These are phyloP conservation scores for Austropuccinia psidii DNA, from an alignment of 1,284 basidiomycete genomes.

Conservation along the genomic window DNA sequence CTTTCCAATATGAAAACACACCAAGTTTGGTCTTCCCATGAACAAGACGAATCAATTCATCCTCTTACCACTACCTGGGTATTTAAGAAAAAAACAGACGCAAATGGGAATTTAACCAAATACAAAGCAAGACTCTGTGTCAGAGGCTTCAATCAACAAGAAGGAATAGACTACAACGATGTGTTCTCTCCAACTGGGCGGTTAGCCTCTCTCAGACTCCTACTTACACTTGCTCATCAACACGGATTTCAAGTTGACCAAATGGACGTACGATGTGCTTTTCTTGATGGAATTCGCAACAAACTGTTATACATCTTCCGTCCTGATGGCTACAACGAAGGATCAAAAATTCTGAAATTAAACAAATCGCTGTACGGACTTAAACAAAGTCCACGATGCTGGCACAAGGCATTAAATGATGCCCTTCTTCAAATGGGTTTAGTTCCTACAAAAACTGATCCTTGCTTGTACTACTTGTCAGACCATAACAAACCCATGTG, in stretches of 20 bases:
- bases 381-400: background rate
- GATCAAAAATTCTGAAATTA: background rate
- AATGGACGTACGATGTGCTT: background rate
- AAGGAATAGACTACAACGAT: background rate
- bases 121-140: background rate
- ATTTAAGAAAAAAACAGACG: slow-evolving; percentile 49
- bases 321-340: slow-evolving; percentile 41
- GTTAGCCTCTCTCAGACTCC: background rate
- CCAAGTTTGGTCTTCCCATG: background rate
- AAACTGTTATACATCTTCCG: slow-evolving; percentile 49
- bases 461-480: background rate
- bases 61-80: slow-evolving; percentile 47
- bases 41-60: slow-evolving; percentile 40
- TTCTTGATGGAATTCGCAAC: slow-evolving; percentile 44
- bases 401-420: background rate
- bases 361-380: background rate
- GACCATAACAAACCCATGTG: background rate
- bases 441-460: background rate
- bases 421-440: background rate
- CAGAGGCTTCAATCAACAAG: background rate
- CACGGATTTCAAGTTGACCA: background rate
- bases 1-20: background rate
- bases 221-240: background rate
- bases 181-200: background rate
- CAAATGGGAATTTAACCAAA: slow-evolving; percentile 40